A percentile compares a stretch with the other conserved stretches of the same genome.
Evolutionary conservation across 352 stramenopile genomes (phyloP).

Genomic region (Bremia lactucae): DNA sequence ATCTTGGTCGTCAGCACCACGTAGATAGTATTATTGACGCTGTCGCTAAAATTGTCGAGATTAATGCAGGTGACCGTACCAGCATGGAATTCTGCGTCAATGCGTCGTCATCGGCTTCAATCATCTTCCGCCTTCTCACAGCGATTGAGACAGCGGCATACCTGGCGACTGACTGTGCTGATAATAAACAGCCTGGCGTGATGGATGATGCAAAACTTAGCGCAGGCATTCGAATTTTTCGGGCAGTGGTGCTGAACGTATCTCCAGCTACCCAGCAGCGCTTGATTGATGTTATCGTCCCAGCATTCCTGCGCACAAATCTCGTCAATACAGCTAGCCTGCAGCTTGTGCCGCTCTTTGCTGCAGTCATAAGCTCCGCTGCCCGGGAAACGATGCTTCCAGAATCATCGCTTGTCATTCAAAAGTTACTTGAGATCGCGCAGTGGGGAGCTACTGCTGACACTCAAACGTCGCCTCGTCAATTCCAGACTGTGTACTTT

Average conservation of each 20-base stretch:
- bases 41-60: conserved; percentile 71
- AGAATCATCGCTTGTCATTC: conserved; percentile 58
- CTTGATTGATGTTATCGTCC: conserved; percentile 45
- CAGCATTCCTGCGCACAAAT: conserved; percentile 46
- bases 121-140: conserved; percentile 56
- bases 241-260: conserved; percentile 72
- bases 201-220: conserved; percentile 34
- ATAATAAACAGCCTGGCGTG: conserved; percentile 4
- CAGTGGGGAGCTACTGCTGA: conserved; percentile 27
- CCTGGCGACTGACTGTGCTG: conserved; percentile 18
- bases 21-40: conserved; percentile 50
- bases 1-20: conserved; percentile 22
- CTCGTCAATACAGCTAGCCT: conserved; percentile 23
- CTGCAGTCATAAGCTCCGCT: conserved; percentile 69
- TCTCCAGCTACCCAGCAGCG: conserved; percentile 46
- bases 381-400: conserved; percentile 45
- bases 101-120: conserved; percentile 23
- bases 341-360: conserved; percentile 67
- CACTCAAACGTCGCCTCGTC: conserved; percentile 3
- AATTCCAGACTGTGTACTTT: conserved; percentile 30
- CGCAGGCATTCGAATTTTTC: conserved; percentile 51
- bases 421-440: conserved; percentile 64
- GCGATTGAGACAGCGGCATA: conserved; percentile 50
- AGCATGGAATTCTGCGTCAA: conserved; percentile 80
- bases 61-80: conserved; percentile 52